phyloP scores from a whole-genome alignment of 106 monocot species.

The Narthecium ossifragum region DNA sequence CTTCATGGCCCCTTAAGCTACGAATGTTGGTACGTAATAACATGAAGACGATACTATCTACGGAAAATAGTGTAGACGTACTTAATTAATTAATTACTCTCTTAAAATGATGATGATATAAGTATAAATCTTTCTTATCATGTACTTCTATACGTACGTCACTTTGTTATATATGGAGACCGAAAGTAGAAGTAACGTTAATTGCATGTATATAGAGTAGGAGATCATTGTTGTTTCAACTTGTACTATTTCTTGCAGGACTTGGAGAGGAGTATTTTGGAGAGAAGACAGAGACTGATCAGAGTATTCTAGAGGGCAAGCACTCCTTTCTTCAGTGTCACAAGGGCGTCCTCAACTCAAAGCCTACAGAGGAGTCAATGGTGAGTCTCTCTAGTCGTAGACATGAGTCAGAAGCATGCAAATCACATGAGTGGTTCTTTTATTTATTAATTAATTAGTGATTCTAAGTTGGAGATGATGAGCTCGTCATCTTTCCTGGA shows the following conservation, averaged over 20 bases:
- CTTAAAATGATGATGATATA: too few relatives aligned
- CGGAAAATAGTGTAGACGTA: neutral
- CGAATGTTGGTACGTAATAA: neutral
- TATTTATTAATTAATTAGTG: neutral
- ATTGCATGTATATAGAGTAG: too few relatives aligned
- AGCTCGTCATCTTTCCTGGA: too few relatives aligned
- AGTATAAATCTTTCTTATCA: too few relatives aligned
- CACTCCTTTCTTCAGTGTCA: neutral
- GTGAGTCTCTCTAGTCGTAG: neutral
- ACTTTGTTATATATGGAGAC: neutral
- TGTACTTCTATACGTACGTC: neutral
- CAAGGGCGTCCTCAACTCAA: neutral
- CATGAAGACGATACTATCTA: neutral
- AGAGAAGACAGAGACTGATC: too few relatives aligned
- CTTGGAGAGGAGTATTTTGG: neutral
- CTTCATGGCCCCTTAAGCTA: neutral
- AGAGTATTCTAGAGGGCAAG: neutral
- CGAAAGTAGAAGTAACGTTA: too few relatives aligned
- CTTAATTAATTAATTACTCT: too few relatives aligned
- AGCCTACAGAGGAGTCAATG: neutral
- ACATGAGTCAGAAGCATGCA: neutral
- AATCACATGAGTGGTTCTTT: neutral
- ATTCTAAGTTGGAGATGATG: too few relatives aligned
- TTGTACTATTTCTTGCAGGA: neutral
- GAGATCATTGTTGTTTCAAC: too few relatives aligned